Base-by-base conservation (phyloP, 129 eudicot species). In the Helianthus annuus region DNA sequence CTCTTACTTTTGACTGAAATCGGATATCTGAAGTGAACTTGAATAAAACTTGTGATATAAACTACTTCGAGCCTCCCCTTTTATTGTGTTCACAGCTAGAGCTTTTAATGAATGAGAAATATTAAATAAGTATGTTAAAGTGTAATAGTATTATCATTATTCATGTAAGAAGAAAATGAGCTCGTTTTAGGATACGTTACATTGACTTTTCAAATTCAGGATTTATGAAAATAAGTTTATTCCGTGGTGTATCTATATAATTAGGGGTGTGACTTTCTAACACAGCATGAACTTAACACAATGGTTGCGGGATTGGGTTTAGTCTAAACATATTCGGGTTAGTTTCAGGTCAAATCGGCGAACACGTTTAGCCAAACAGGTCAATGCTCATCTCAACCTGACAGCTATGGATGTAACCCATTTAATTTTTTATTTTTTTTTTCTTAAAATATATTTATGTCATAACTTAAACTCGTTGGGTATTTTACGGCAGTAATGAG, bases 21-120 rank as follows among this genome's bases (percentile, higher is more conserved):
- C 38, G 10, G 46, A 42, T 42, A 7, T 42, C 10, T 49, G 39
- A 73, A 49, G 42, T 38, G 64, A 63, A 36, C 27, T 51, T 22
- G 32, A 38, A 61, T 63, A 73, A 73, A 73, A 48, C 42, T 63
- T 73, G 36, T 49, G 39, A 49, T 38, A 64, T 19, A 13, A 54
- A 70, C 51, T 63, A 69, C 51, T 12, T 62, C 19, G 36, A 62
- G 63, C 64, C 17, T 62, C 7, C 4, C 6, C 64, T 63, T 62
- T 53, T 73, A 39, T 48, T 32, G 51, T 2, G 57, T 59, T 71
- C 59, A 59, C 58, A 58, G 24, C 56, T 57, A 17, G 54, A 62
- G 14, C 22, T 17, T 38, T 52, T 70, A 70, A 49, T 38, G 10
- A 16, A 54, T 70, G 54, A 55, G 40, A 29, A 59, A 70, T 13